These are phyloP conservation scores for Leptographium procerum DNA, from an alignment of 2,329 filamentous ascomycete genomes.

Conservation along the genomic window DNA sequence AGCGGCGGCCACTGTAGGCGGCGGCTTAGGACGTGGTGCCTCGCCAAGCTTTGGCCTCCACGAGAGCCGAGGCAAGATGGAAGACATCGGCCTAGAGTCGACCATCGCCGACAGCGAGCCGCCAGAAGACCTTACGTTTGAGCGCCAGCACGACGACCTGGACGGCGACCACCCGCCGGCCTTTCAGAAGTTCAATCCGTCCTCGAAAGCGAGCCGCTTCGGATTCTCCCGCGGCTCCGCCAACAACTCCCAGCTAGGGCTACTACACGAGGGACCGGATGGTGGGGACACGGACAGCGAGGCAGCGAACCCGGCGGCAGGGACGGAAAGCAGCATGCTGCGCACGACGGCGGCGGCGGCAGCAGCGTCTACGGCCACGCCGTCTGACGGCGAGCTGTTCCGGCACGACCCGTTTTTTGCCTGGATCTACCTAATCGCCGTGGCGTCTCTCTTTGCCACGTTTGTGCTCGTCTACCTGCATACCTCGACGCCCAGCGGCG, in stretches of 20 bases:
- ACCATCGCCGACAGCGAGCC: constrained; percentile 47
- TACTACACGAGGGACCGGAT: constrained; percentile 25
- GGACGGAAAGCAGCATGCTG: not conserved
- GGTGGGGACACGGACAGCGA: constrained; percentile 19
- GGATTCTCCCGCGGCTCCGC: constrained; percentile 29
- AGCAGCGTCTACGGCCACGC: no score
- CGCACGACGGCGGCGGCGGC: constrained; percentile 27
- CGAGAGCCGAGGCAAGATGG: constrained; percentile 55
- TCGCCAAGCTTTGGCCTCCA: constrained; percentile 8
- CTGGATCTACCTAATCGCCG: constrained; percentile 73
- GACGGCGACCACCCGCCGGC: constrained; percentile 35
- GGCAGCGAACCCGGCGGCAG: constrained; percentile 34
- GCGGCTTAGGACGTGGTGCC: constrained; percentile 14
- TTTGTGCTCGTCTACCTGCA: constrained; percentile 86
- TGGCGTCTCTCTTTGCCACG: constrained; percentile 76
- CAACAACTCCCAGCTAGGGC: constrained; percentile 37
- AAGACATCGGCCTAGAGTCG: constrained; percentile 75
- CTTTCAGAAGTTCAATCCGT: constrained; percentile 47
- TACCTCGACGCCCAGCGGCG: constrained; percentile 50
- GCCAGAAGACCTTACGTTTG: constrained; percentile 42
- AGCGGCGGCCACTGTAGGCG: not conserved
- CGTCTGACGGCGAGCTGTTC: constrained; percentile 56
- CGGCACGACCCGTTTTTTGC: constrained; percentile 86
- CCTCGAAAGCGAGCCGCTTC: constrained; percentile 26
- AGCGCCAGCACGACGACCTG: constrained; percentile 1